Evolutionary conservation across 352 stramenopile genomes (phyloP), one percentile per base, ranked within the genome.

Genomic region (Globisporangium camurandrum): DNA sequence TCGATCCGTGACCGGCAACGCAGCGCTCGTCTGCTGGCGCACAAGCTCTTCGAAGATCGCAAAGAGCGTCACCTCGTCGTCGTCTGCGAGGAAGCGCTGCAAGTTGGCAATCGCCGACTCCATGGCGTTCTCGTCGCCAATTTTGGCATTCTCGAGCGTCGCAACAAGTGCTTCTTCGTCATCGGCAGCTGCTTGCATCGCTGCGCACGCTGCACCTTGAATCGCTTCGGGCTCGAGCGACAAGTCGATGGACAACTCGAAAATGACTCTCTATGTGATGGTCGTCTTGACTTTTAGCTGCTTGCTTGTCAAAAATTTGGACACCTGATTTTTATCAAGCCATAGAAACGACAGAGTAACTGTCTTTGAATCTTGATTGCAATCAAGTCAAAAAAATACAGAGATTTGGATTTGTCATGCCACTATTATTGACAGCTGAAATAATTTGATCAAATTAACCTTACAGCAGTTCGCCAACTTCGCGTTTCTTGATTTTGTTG

Each of bases 21-120:
- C 78, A 1, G 71, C 69, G 57, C 86, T 78, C 54, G 95, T 98
- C 70, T 98, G 93, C 66, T 97, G 88, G 50, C 95, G 95, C 48
- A 88, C 88, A 2, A 98, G 67, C 36, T 96, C 78, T 23, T 98
- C 93, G 17, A 83, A 88, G 41, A 87, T 82, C 49, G 87, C 78
- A 0, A 47, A 22, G 30, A 71, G 62, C n/a, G 76, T 71, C 58
- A 85, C n/a, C n/a, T 72, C 37, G 31, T 71, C 19, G 63, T n/a
- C 51, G 14, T 63, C 50, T 45, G 22, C 26, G 42, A 93, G 45
- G 62, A 74, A 90, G 24, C 74, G 66, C 65, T 86, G 56, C 22
- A 91, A 30, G 54, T 89, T 87, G 1, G 66, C 60, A 9, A 88
- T 67, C 16, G 78, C 75, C 24, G 74, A 88, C 46, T 88, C 74